Evolutionary conservation across 352 stramenopile species (phyloP).

Genomic region (Pseudoperonospora humuli): DNA sequence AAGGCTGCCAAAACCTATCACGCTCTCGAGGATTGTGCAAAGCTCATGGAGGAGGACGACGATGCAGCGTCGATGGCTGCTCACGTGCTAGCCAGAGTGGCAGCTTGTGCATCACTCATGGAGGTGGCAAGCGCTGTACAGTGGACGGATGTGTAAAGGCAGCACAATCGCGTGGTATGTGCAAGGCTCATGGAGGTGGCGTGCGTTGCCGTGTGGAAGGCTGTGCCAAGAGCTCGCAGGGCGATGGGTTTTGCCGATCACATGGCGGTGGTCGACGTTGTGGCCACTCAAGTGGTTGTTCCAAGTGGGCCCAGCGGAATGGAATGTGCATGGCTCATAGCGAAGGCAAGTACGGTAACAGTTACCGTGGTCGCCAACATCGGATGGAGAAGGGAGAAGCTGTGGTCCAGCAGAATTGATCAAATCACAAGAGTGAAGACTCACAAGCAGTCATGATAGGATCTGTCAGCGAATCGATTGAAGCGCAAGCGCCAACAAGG

Average conservation of each 20-base stretch:
- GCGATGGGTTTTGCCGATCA: slow-evolving; percentile 75
- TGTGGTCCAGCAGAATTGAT: slow-evolving; percentile 11
- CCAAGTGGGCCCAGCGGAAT: slow-evolving; percentile 78
- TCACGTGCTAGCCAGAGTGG: slow-evolving; percentile 71
- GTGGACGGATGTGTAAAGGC: slow-evolving; percentile 73
- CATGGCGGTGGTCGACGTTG: slow-evolving; percentile 68
- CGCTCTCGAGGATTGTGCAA: slow-evolving; percentile 74
- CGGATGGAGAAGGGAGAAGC: slow-evolving; percentile 23
- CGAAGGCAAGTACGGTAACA: slow-evolving; percentile 77
- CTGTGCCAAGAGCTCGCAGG: slow-evolving; percentile 75
- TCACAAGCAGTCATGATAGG: slow-evolving; percentile 4
- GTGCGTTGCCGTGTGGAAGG: slow-evolving; percentile 79
- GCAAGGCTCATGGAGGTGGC: slow-evolving; percentile 74
- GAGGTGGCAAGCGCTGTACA: slow-evolving; percentile 76
- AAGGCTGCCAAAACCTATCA: slow-evolving; percentile 71
- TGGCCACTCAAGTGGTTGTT: slow-evolving; percentile 60
- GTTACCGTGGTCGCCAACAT: slow-evolving; percentile 56
- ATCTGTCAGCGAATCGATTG: slow-evolving; percentile 15
- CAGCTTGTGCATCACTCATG: slow-evolving; percentile 77
- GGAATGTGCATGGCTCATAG: slow-evolving; percentile 84
- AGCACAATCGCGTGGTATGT: slow-evolving; percentile 75
- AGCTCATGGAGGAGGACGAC: slow-evolving; percentile 59
- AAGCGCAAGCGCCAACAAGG: slow-evolving; percentile 14
- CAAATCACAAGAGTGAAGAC: background rate
- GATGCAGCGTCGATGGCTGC: slow-evolving; percentile 76